These are phyloP conservation scores for Carex parvula DNA, from an alignment of 176 grass and related monocot species.

Conservation along the genomic window DNA sequence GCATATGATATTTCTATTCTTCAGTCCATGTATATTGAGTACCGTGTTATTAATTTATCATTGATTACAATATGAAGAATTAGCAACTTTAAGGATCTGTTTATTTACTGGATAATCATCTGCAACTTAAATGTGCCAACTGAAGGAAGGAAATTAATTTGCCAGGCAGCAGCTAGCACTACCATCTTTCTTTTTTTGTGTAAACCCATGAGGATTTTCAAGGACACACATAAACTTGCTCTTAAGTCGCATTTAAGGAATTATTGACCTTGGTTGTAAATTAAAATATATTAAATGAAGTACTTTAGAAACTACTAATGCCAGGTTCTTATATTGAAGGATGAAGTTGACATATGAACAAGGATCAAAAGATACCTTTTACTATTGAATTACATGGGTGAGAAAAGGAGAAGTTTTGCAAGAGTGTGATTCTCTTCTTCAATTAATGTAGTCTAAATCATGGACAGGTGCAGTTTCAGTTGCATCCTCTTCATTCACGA, in stretches of 20 bases:
- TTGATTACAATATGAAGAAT: not conserved
- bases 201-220: too few species aligned
- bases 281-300: not conserved
- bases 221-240: too few species aligned
- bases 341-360: not conserved
- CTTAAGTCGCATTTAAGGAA: not conserved
- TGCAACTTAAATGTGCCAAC: too few species aligned
- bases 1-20: not conserved
- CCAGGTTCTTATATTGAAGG: not conserved
- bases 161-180: too few species aligned
- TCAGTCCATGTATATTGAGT: not conserved
- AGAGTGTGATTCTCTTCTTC: not conserved
- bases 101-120: too few species aligned
- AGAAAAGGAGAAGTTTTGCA: not conserved
- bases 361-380: not conserved
- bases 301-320: not conserved
- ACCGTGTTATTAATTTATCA: not conserved
- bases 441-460: conserved; percentile 44
- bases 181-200: too few species aligned
- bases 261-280: not conserved
- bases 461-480: conserved; percentile 43
- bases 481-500: conserved; percentile 10
- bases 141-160: too few species aligned
- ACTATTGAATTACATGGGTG: too few species aligned
- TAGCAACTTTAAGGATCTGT: not conserved